Evolutionary conservation across 768 basidiomycete species (phyloP).

Genomic region (Mycena galericulata): DNA sequence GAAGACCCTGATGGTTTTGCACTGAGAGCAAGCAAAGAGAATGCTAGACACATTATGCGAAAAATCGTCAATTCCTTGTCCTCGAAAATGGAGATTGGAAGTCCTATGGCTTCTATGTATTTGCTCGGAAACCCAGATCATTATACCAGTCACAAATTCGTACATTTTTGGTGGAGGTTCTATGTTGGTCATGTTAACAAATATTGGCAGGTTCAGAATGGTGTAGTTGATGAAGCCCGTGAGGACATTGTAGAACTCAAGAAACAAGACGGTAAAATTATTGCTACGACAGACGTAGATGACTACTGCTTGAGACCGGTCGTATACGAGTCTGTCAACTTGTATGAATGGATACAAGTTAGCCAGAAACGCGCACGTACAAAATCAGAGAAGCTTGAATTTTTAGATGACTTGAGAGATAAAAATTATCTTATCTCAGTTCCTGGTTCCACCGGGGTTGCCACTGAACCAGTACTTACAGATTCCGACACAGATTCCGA

Average conservation of each 20-base stretch:
- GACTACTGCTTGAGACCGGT: neutral
- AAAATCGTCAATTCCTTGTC: constrained; percentile 20
- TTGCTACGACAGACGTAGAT: neutral
- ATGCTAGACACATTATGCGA: constrained; percentile 18
- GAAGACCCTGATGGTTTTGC: no score
- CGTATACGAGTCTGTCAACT: neutral
- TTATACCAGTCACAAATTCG: constrained; percentile 45
- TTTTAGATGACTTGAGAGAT: neutral
- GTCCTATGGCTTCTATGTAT: no score
- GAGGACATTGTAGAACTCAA: neutral
- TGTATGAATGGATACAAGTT: neutral
- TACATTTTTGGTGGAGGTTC: constrained; percentile 43
- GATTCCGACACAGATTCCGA: neutral
- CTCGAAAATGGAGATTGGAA: neutral
- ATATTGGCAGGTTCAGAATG: neutral
- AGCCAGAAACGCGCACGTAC: neutral
- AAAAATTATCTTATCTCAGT: no score
- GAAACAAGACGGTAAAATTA: neutral
- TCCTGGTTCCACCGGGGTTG: no score
- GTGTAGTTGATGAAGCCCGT: neutral
- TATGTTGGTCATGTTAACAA: constrained; percentile 25
- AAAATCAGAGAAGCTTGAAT: neutral
- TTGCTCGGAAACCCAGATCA: constrained; percentile 47
- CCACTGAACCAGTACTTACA: neutral
- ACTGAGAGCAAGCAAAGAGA: no score